Conservation (phyloP, 805 yeast genomes). For the Isabelozyma rhagii region DNA sequence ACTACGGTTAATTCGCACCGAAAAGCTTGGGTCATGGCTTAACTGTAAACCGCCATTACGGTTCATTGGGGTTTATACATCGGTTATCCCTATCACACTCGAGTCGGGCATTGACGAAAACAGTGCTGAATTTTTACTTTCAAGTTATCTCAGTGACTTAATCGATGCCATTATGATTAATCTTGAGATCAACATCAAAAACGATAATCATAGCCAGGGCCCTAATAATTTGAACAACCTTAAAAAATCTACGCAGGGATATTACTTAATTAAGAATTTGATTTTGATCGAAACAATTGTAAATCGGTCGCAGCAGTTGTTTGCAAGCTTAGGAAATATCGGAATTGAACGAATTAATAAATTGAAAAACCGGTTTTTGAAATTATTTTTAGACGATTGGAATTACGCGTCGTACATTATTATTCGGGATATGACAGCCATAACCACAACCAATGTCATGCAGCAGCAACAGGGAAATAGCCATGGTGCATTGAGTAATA, state of each 20-base stretch:
- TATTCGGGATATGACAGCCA: slow-evolving; percentile 72
- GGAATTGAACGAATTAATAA: slow-evolving; percentile 66
- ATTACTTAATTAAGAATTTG: slow-evolving; percentile 65
- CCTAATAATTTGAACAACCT: slow-evolving; percentile 3
- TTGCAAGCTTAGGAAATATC: slow-evolving; percentile 49
- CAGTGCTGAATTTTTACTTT: slow-evolving; percentile 50
- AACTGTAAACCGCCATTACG: slow-evolving; percentile 54
- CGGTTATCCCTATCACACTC: slow-evolving; percentile 40
- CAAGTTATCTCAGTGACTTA: slow-evolving; percentile 71
- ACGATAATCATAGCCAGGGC: slow-evolving; percentile 6
- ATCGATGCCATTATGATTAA: slow-evolving; percentile 69
- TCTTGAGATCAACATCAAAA: slow-evolving; percentile 58
- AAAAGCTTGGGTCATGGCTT: slow-evolving; percentile 67
- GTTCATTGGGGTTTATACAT: slow-evolving; percentile 43
- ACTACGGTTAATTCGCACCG: slow-evolving; percentile 43
- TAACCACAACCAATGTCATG: slow-evolving; percentile 47
- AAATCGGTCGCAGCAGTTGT: slow-evolving; percentile 52
- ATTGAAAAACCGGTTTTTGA: slow-evolving; percentile 70
- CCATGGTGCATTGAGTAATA: slow-evolving; percentile 39
- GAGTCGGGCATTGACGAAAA: slow-evolving; percentile 33
- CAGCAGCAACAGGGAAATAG: slow-evolving; percentile 16
- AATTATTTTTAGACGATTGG: slow-evolving; percentile 76
- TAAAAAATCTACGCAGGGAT: slow-evolving; percentile 57
- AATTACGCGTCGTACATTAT: slow-evolving; percentile 69
- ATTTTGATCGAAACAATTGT: slow-evolving; percentile 73